Evolutionary conservation across 2,329 filamentous ascomycete species (phyloP).

Genomic region (Hysterium pulicare): DNA sequence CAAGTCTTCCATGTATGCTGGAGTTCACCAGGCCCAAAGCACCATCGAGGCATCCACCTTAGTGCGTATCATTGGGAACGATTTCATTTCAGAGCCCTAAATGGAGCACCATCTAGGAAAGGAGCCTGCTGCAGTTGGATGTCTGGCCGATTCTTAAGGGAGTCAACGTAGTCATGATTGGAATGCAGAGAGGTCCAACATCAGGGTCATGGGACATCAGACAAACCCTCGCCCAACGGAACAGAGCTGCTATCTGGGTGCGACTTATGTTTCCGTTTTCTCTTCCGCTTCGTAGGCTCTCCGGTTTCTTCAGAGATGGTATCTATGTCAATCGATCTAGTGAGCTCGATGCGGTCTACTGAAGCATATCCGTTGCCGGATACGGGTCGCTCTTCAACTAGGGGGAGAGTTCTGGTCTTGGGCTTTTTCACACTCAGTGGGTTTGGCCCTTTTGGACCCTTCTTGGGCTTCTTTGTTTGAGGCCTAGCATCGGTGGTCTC

Average conservation of each 20-base stretch:
- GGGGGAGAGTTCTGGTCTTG: slow-evolving; percentile 46
- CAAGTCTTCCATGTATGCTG: not conserved
- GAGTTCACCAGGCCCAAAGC: not conserved
- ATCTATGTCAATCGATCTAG: slow-evolving; percentile 5
- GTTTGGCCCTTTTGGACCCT: slow-evolving; percentile 67
- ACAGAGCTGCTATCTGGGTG: slow-evolving; percentile 8
- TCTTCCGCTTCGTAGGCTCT: slow-evolving; percentile 31
- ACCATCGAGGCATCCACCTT: no score
- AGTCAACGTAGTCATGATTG: no score
- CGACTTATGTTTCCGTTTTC: slow-evolving; percentile 39
- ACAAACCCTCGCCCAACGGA: no score
- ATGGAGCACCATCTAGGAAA: no score
- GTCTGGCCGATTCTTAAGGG: no score
- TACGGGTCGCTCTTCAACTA: slow-evolving; percentile 5
- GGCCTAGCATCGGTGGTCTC: slow-evolving; percentile 17
- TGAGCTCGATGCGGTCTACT: not conserved
- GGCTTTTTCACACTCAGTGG: slow-evolving; percentile 68
- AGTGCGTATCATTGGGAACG: no score
- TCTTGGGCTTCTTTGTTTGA: slow-evolving; percentile 54
- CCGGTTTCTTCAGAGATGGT: slow-evolving; percentile 15
- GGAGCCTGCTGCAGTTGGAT: no score
- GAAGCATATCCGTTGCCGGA: not conserved
- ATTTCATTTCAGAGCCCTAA: no score
- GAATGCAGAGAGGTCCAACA: no score
- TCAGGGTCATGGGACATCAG: no score